Conservation (phyloP, 371 early-diverging fungal species). For the Actinomortierella ambigua region DNA sequence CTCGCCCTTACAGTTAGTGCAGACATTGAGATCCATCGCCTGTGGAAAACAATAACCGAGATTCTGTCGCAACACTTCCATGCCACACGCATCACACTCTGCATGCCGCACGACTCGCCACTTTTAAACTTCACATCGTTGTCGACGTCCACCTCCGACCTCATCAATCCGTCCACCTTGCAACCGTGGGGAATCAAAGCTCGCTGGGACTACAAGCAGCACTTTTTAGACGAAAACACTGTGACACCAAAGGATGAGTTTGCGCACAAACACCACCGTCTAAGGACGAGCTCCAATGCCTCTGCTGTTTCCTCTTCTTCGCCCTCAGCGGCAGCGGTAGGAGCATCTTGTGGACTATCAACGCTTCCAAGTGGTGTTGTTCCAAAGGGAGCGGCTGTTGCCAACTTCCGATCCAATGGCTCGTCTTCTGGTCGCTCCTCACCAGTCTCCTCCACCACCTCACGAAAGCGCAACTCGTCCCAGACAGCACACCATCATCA, state of each 20-base stretch:
- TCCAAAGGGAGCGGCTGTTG: too few relatives aligned
- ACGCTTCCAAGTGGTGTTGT: neutral
- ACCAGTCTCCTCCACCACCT: too few relatives aligned
- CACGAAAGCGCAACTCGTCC: conserved; percentile 8
- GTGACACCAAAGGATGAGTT: conserved; percentile 44
- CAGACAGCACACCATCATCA: neutral
- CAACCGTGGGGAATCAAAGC: conserved; percentile 40
- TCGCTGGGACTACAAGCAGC: conserved; percentile 40
- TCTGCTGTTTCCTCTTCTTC: conserved; percentile 24
- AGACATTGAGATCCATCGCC: conserved; percentile 38
- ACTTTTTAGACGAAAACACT: conserved; percentile 42
- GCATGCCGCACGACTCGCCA: conserved; percentile 34
- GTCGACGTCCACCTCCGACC: conserved; percentile 17
- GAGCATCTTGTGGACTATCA: conserved; percentile 1
- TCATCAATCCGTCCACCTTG: conserved; percentile 17
- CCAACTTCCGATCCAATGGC: too few relatives aligned
- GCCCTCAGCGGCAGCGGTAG: conserved; percentile 10
- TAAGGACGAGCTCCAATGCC: conserved; percentile 25
- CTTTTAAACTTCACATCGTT: neutral
- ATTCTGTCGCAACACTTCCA: conserved; percentile 39
- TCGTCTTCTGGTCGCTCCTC: too few relatives aligned
- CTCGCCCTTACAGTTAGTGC: conserved; percentile 42
- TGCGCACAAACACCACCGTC: conserved; percentile 41
- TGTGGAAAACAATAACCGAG: conserved; percentile 44
- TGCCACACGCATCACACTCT: conserved; percentile 37